phyloP scores from a whole-genome alignment of 2,329 filamentous ascomycete species.

The Stagonosporopsis cucurbitacearum region DNA sequence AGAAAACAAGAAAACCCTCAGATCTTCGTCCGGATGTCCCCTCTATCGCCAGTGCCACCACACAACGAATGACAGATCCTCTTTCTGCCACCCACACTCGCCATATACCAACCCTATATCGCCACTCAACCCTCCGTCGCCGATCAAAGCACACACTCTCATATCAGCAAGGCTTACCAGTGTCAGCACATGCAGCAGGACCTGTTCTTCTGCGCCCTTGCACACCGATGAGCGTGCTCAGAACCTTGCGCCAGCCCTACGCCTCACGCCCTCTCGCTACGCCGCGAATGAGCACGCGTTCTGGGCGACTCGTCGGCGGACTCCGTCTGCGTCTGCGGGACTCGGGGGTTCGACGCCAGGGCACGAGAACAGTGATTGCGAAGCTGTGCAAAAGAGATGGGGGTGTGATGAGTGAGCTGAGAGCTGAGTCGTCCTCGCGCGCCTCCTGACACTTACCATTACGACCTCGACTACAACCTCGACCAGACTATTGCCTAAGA shows the following conservation, averaged over 20 bases:
- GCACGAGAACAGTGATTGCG: neutral
- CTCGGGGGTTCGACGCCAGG: neutral
- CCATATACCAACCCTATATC: too few species aligned
- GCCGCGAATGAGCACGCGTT: neutral
- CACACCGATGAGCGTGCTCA: constrained; percentile 10
- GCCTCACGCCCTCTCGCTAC: neutral
- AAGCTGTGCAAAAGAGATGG: neutral
- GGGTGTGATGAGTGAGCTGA: neutral
- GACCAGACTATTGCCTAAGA: too few species aligned
- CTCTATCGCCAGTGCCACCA: neutral
- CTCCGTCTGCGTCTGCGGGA: neutral
- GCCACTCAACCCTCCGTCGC: neutral
- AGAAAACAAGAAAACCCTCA: neutral
- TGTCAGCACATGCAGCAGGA: neutral
- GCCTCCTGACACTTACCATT: neutral
- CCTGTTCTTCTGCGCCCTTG: neutral
- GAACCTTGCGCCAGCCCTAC: constrained; percentile 3
- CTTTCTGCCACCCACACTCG: constrained; percentile 8
- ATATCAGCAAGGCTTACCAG: neutral
- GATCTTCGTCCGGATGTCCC: neutral
- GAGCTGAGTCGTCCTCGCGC: constrained; percentile 2
- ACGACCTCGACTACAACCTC: too few species aligned
- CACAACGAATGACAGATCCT: neutral
- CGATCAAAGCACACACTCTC: constrained; percentile 1
- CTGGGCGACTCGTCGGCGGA: neutral